Percentiles rank a stretch among this genome's conserved stretches.
Evolutionary conservation across 176 grass and related monocot genomes (phyloP).

Genomic region (Areca catechu): DNA sequence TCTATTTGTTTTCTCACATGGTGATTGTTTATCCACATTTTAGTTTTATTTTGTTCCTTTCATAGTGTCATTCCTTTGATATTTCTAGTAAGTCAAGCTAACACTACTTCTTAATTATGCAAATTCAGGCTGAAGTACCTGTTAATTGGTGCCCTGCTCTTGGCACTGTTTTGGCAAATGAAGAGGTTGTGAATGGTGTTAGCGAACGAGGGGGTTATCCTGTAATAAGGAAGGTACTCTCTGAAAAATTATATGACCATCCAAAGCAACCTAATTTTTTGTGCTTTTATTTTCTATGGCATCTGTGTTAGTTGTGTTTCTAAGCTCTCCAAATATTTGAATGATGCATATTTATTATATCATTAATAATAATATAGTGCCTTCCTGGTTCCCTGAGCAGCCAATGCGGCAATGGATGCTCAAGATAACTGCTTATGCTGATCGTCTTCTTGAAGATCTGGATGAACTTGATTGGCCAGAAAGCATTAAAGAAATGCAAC

Average conservation of each 20-base stretch:
- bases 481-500: conserved; percentile 97
- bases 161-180: conserved; percentile 95
- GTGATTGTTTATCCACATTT: not conserved
- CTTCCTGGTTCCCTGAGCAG: conserved; percentile 34
- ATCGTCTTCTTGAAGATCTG: conserved; percentile 92
- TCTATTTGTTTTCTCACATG: conserved; percentile 1
- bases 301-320: conserved; percentile 5
- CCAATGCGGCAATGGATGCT: conserved; percentile 99
- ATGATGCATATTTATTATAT: too few species aligned
- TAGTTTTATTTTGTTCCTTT: conserved; percentile 23
- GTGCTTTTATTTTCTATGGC: not conserved
- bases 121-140: conserved; percentile 88
- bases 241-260: conserved; percentile 5
- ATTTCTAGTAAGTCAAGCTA: conserved; percentile 56
- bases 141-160: conserved; percentile 99
- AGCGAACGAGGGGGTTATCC: conserved; percentile 95
- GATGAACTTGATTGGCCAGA: conserved; percentile 86
- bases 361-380: not conserved
- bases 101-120: conserved; percentile 35
- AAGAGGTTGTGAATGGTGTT: conserved; percentile 86
- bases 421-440: conserved; percentile 90
- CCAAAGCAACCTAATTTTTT: not conserved
- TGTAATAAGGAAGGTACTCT: conserved; percentile 76
- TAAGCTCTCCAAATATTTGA: not conserved
- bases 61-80: conserved; percentile 39